A percentile compares a stretch with the other conserved stretches of the same genome.
These are phyloP conservation scores for Xylaria sp. DNA, from an alignment of 2,329 filamentous ascomycete genomes.

Conservation along the genomic window DNA sequence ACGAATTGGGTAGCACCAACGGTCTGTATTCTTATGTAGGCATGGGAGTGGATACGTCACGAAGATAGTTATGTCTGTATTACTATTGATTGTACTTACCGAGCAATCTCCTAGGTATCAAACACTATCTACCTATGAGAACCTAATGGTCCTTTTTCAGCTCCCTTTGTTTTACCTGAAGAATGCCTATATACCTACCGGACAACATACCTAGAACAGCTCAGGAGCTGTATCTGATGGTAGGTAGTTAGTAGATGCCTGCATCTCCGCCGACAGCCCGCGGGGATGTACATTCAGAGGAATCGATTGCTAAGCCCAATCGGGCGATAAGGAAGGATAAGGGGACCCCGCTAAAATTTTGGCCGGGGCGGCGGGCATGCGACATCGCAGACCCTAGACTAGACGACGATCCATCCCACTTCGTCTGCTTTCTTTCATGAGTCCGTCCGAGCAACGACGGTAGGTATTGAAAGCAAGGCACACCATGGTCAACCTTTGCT, in stretches of 20 bases:
- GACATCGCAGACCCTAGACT: conserved; percentile 29
- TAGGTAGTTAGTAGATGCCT: neutral
- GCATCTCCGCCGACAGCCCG: conserved; percentile 30
- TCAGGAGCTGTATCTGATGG: neutral
- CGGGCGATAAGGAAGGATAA: conserved; percentile 20
- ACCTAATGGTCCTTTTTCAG: no score
- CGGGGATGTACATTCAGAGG: conserved; percentile 23
- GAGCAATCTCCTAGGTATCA: no score
- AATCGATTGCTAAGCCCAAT: conserved; percentile 6
- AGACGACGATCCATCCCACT: conserved; percentile 27
- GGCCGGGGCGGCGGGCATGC: conserved; percentile 3
- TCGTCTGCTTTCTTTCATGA: conserved; percentile 14
- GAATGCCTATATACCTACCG: no score
- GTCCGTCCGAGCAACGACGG: neutral
- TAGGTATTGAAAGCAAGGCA: neutral
- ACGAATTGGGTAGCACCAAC: neutral
- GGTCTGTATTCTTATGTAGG: neutral
- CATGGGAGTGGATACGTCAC: neutral
- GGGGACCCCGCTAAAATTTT: conserved; percentile 22
- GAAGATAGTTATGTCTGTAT: no score
- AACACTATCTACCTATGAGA: no score
- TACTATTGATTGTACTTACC: no score
- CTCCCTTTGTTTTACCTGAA: no score
- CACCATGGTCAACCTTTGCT: conserved; percentile 4
- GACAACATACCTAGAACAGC: neutral